Evolutionary conservation across 108 stramenopile species (phyloP), one percentile per base, ranked within the genome.

Genomic region (Aurantiochytrium sp.): DNA sequence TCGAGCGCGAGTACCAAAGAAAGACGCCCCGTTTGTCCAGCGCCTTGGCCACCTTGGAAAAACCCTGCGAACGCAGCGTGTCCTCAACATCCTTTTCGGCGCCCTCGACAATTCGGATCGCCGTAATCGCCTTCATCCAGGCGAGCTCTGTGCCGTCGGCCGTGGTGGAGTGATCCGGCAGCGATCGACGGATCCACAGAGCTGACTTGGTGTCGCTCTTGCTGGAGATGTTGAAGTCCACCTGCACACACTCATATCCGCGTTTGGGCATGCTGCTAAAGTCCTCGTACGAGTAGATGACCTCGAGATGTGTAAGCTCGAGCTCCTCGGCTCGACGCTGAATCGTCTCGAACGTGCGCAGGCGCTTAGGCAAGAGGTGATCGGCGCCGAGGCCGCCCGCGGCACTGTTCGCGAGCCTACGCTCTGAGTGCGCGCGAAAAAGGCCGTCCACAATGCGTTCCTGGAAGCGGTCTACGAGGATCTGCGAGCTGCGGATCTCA

Each of bases 201-300:
- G 42, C 21, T 48, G 73, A 81, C 39, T 81, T 81, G 3, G 73
- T 81, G 73, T 81, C 45, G 59, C 59, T 65, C 59, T 65, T 65
- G 6, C 73, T 24, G 12, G 42, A n/a, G 6, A 81, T 41, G 39
- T 81, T 81, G 19, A 81, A 81, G 73, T 81, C 73, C n/a, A 81
- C 73, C 24, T 41, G 73, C 27, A 81, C 42, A 41, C 73, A 48
- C 3, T 81, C 73, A 42, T 81, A 81, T 24, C 73, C 73, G 12
- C 73, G 73, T 24, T 81, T 41, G 6, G 73, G 19, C 42, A 81
- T 41, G 8, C 45, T 17, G 39, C 21, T 22, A 48, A 27, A 22
- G 45, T 81, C 73, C 73, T 81, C 73, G 45, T 81, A 81, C 6
- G 42, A 41, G 30, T 48, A 81, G 12, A 81, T 81, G 1, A 81